phyloP scores from a whole-genome alignment of 306 rosid species.

The Rubus parviflorus region DNA sequence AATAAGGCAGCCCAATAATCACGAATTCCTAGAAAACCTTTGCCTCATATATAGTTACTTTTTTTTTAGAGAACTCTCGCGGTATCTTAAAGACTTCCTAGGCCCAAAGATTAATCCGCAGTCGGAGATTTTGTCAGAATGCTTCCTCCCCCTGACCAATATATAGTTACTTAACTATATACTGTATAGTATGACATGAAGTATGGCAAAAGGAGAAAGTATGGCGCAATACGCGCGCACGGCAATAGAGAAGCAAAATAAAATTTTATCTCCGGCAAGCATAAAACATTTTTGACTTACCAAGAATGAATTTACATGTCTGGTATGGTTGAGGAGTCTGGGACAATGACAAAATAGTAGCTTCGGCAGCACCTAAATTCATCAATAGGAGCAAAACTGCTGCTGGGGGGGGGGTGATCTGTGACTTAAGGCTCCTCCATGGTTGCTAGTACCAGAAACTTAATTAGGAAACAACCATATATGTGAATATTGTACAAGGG shows the following conservation, averaged over 20 bases:
- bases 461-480: too few species aligned
- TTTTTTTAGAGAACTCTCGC: too few species aligned
- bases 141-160: too few species aligned
- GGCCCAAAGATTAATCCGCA: too few species aligned
- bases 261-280: slow-evolving; percentile 8
- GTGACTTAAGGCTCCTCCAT: too few species aligned
- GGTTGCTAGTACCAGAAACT: too few species aligned
- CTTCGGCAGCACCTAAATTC: slow-evolving; percentile 74
- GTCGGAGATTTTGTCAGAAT: too few species aligned
- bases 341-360: slow-evolving; percentile 63
- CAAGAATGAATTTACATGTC: slow-evolving; percentile 86
- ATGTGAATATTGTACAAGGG: too few species aligned
- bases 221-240: too few species aligned
- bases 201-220: not conserved
- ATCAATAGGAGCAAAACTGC: not conserved
- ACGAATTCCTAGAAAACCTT: not conserved
- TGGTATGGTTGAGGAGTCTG: slow-evolving; percentile 82
- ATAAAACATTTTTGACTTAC: slow-evolving; percentile 39
- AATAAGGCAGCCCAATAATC: not conserved
- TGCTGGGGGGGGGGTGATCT: too few species aligned
- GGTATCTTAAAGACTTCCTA: too few species aligned
- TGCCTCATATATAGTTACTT: not conserved
- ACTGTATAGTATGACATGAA: not conserved
- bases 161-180: not conserved
- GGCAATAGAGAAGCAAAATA: not conserved